phyloP scores from a whole-genome alignment of 495 filamentous ascomycete species.

The Thermothielavioides terrestris region DNA sequence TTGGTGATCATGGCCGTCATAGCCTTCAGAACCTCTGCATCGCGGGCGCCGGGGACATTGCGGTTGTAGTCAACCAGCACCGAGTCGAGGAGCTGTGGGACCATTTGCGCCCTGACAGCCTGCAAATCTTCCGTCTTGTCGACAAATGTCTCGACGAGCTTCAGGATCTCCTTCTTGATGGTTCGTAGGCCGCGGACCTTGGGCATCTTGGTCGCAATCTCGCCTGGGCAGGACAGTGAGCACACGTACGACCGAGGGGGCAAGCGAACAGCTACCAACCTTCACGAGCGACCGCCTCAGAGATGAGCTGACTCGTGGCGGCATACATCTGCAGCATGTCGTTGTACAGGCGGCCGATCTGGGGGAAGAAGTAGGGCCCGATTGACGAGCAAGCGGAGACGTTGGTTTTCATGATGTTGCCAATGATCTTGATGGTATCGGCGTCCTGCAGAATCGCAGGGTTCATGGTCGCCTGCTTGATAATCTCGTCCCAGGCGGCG shows the following conservation, averaged over 20 bases:
- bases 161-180: conserved; percentile 99
- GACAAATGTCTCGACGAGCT: conserved; percentile 94
- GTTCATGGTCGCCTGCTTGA: conserved; percentile 70
- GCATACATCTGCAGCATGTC: conserved; percentile 99
- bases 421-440: conserved; percentile 94
- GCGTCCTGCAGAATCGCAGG: conserved; percentile 76
- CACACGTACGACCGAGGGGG: conserved; percentile 15
- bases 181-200: conserved; percentile 90
- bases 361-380: conserved; percentile 95
- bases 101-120: conserved; percentile 84
- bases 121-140: conserved; percentile 95
- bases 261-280: conserved; percentile 44
- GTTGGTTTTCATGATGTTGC: conserved; percentile 99
- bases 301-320: conserved; percentile 91
- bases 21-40: conserved; percentile 92
- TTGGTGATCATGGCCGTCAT: conserved; percentile 97
- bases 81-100: conserved; percentile 92
- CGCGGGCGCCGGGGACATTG: conserved; percentile 91
- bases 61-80: conserved; percentile 93
- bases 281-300: conserved; percentile 75
- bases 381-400: conserved; percentile 94
- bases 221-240: conserved; percentile 42
- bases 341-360: conserved; percentile 94
- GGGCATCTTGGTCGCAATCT: conserved; percentile 95
- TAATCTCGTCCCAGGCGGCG: conserved; percentile 89